phyloP scores from a whole-genome alignment of 2,329 filamentous ascomycete genomes.

The Colletotrichum sp. region DNA sequence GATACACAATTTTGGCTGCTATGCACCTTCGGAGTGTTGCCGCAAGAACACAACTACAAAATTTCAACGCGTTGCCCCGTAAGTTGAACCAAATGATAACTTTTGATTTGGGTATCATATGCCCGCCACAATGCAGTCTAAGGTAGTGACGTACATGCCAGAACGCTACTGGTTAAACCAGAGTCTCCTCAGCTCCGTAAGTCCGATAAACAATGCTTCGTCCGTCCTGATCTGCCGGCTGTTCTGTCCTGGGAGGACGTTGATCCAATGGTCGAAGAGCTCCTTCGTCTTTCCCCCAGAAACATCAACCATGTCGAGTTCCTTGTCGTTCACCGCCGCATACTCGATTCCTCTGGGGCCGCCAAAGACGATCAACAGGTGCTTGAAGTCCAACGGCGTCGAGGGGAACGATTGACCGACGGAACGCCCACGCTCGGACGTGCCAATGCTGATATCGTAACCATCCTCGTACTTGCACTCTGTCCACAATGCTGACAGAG shows the following conservation, averaged over 20 bases:
- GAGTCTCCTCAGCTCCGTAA: conserved; percentile 69
- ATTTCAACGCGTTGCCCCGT: too few relatives aligned
- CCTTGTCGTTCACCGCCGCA: conserved; percentile 67
- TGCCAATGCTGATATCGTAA: conserved; percentile 84
- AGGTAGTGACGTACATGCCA: background rate
- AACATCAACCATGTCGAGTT: conserved; percentile 65
- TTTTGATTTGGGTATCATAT: conserved; percentile 20
- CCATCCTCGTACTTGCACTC: conserved; percentile 77
- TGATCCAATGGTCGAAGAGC: conserved; percentile 85
- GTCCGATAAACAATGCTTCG: conserved; percentile 79
- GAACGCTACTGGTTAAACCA: conserved; percentile 44
- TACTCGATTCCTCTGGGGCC: conserved; percentile 81
- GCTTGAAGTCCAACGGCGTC: conserved; percentile 60
- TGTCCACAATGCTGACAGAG: conserved; percentile 77
- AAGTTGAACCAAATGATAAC: background rate
- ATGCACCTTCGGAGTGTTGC: too few relatives aligned
- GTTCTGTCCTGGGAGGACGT: conserved; percentile 80
- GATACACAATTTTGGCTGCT: too few relatives aligned
- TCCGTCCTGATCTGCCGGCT: conserved; percentile 84
- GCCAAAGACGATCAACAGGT: conserved; percentile 80
- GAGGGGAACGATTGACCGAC: conserved; percentile 50
- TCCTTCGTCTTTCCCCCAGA: conserved; percentile 64
- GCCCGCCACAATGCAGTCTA: background rate
- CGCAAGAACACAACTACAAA: too few relatives aligned
- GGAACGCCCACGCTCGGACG: conserved; percentile 75